phyloP scores from a whole-genome alignment of 2,329 filamentous ascomycete species.

The Rhynchosporium agropyri region DNA sequence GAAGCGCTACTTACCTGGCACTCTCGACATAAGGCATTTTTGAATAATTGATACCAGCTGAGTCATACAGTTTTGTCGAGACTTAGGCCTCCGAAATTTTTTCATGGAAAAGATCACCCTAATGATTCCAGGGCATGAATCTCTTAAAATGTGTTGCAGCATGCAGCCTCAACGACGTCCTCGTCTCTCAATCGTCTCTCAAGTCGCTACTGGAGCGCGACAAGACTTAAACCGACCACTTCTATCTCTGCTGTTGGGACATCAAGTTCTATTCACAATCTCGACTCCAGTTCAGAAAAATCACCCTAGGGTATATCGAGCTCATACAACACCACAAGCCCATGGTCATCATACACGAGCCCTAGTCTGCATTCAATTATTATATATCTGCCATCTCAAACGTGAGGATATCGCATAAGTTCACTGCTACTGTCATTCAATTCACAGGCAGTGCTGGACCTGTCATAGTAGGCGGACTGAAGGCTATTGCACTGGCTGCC shows the following conservation, averaged over 20 bases:
- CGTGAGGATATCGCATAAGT: neutral
- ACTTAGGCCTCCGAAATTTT: constrained; percentile 40
- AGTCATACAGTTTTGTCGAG: constrained; percentile 63
- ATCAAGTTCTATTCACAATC: neutral
- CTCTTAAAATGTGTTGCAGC: constrained; percentile 57
- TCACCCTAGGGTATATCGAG: neutral
- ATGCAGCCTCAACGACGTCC: constrained; percentile 52
- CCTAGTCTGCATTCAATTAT: neutral
- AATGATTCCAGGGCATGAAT: constrained; percentile 45
- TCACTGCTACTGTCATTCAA: neutral
- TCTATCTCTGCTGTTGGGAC: neutral
- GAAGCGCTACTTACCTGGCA: too few species aligned
- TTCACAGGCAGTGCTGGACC: constrained; percentile 17
- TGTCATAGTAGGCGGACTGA: constrained; percentile 1
- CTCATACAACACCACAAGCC: neutral
- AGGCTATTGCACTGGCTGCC: constrained; percentile 10
- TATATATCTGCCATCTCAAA: neutral
- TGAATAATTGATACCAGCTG: constrained; percentile 57
- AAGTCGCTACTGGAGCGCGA: constrained; percentile 17
- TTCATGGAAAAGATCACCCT: neutral
- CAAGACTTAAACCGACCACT: neutral
- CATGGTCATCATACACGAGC: neutral
- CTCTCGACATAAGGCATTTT: constrained; percentile 50
- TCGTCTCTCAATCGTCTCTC: constrained; percentile 37
- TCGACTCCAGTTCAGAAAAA: neutral